These are phyloP conservation scores for Tetradesmus obliquus DNA, from an alignment of 139 green algal genomes.

Conservation along the genomic window DNA sequence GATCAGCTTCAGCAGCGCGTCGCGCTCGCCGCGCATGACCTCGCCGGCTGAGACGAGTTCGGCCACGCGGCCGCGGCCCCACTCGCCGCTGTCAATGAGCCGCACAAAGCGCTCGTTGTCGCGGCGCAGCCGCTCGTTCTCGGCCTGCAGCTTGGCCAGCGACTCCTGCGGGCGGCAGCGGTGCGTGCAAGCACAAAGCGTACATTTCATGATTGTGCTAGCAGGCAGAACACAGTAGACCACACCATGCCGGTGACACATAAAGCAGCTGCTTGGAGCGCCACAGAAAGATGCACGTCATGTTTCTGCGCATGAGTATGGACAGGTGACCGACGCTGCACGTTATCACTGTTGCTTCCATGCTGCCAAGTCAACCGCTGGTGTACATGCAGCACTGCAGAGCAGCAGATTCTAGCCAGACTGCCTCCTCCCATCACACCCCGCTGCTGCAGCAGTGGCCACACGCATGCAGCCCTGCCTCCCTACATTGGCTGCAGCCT, in stretches of 20 bases:
- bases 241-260: no score
- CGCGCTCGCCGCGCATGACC: conserved; percentile 81
- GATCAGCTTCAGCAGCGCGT: conserved; percentile 86
- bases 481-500: background rate
- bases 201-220: no score
- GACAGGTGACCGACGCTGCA: no score
- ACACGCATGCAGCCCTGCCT: background rate
- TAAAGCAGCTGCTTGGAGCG: no score
- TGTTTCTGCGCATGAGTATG: no score
- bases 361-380: no score
- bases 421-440: no score
- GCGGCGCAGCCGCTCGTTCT: conserved; percentile 83
- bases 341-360: no score
- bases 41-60: conserved; percentile 63
- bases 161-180: conserved; percentile 29
- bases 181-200: background rate
- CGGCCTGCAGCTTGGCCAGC: conserved; percentile 61
- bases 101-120: conserved; percentile 86
- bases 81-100: conserved; percentile 93
- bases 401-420: no score
- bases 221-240: background rate
- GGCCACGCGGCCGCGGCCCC: conserved; percentile 74
- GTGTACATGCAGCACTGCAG: no score
- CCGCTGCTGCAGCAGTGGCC: background rate
- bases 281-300: no score